Base-by-base conservation (phyloP, 441 rosid species). In the Arabidopsis lyrata region DNA sequence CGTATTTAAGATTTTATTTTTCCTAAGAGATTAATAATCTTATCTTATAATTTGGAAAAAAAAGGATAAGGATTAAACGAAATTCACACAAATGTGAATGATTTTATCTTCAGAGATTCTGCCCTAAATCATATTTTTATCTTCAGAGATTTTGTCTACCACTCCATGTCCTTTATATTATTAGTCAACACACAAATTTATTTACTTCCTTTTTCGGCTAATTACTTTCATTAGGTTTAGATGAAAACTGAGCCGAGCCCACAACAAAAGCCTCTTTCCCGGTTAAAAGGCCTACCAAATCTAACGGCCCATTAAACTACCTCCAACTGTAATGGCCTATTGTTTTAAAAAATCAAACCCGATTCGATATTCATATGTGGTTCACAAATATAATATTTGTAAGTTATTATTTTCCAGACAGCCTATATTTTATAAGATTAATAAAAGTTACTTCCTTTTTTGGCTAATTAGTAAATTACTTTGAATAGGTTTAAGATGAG, bases 1-100 rank as follows among this genome's bases (percentile, higher is more conserved):
- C 35, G 80, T 71, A 78, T 63, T 55, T 63, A 57, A 62, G 65
- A 57, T 61, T 55, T 55, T 49, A 38, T 69, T 55, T 15, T 13
- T 62, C 16, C 42, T 56, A n/a, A 13, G 5, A 27, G 16, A 16
- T 31, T 24, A 16, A 31, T 47, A 62, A 64, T 49, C 54, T 27
- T 35, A 15, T 62, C 47, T 22, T 34, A 7, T 18, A 48, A 66
- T 11, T 45, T 36, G 31, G n/a, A n/a, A 32, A 9, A 13, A 13
- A 29, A 16, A 5, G 12, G 49, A 70, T 61, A 66, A 49, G 24
- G 16, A 67, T 68, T 66, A 10, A 16, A 49, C 20, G 0, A 39
- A 39, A 38, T 20, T 67, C 66, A 49, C 59, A 49, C 60, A 49
- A 12, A 14, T 63, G 11, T 36, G 0, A 64, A 6, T 55, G 36